A percentile compares a stretch with the other conserved stretches of the same genome.
Conservation (phyloP, 805 yeast genomes). For the Ogataea angusta region DNA sequence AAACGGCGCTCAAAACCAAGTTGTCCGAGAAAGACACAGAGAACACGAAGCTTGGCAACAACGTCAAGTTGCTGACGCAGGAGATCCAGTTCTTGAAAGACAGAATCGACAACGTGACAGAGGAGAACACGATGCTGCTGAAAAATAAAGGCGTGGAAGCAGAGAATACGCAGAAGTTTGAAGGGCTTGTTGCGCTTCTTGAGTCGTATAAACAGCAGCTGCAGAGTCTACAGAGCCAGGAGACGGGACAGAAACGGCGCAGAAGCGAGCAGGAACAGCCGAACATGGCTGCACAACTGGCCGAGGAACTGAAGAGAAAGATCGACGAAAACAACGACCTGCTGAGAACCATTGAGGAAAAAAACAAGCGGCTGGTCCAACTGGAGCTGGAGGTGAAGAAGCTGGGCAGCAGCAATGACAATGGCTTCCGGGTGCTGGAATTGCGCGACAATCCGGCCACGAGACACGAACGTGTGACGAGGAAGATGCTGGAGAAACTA, state of each 20-base stretch:
- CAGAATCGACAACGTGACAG: conserved; percentile 14
- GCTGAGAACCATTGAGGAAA: conserved; percentile 1
- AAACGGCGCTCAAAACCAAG: conserved; percentile 4
- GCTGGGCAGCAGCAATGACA: conserved; percentile 21
- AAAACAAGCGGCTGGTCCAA: neutral
- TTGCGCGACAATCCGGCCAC: conserved; percentile 63
- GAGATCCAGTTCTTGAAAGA: conserved; percentile 23
- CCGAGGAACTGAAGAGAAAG: conserved; percentile 1
- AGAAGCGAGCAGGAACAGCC: neutral
- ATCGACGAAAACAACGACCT: conserved; percentile 1
- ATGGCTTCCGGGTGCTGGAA: conserved; percentile 48
- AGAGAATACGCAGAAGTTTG: conserved; percentile 23
- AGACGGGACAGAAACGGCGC: neutral
- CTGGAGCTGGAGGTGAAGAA: neutral
- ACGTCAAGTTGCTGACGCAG: conserved; percentile 14
- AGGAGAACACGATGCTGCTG: conserved; percentile 15
- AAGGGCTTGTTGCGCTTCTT: conserved; percentile 43
- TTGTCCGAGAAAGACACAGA: conserved; percentile 11
- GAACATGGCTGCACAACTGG: neutral
- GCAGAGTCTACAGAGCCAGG: conserved; percentile 31
- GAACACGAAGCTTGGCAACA: conserved; percentile 15
- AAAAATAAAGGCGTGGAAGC: conserved; percentile 13
- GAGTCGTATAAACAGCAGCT: conserved; percentile 55
- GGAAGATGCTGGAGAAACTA: conserved; percentile 47
- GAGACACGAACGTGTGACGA: conserved; percentile 59